Evolutionary conservation across 2,329 filamentous ascomycete genomes (phyloP).

Genomic region (Arthrinium phaeospermum): DNA sequence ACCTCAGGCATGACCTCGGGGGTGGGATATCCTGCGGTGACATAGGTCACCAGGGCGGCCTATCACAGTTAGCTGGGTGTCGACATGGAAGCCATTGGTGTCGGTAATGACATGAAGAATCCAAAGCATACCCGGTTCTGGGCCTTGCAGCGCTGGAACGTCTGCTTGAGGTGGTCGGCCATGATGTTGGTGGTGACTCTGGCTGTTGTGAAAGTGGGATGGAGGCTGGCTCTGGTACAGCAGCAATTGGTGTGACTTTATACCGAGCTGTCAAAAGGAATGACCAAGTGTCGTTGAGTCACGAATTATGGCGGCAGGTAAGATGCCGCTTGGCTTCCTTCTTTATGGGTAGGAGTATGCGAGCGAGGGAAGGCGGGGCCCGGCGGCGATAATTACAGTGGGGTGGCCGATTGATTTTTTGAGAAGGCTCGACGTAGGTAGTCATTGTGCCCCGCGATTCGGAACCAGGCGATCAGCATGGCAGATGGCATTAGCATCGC

Average conservation of each 20-base stretch:
- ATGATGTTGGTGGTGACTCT: conserved; percentile 13
- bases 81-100: conserved; percentile 14
- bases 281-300: background rate
- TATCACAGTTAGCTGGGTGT: conserved; percentile 43
- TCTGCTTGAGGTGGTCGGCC: conserved; percentile 52
- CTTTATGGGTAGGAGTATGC: conserved; percentile 3
- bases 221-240: background rate
- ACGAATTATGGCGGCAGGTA: background rate
- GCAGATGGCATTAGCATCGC: background rate
- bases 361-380: background rate
- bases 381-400: conserved; percentile 12
- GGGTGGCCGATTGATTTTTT: conserved; percentile 14
- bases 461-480: background rate
- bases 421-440: conserved; percentile 13
- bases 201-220: background rate
- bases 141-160: conserved; percentile 65
- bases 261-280: background rate
- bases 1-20: conserved; percentile 83
- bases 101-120: background rate
- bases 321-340: background rate
- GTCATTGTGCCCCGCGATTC: conserved; percentile 13
- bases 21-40: conserved; percentile 90
- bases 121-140: conserved; percentile 58
- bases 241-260: background rate
- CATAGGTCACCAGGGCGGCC: conserved; percentile 91